Percentiles rank a stretch among this genome's conserved stretches.
Conservation (phyloP, 2,329 filamentous ascomycete genomes). For the Lasiodiplodia hormozganensis region DNA sequence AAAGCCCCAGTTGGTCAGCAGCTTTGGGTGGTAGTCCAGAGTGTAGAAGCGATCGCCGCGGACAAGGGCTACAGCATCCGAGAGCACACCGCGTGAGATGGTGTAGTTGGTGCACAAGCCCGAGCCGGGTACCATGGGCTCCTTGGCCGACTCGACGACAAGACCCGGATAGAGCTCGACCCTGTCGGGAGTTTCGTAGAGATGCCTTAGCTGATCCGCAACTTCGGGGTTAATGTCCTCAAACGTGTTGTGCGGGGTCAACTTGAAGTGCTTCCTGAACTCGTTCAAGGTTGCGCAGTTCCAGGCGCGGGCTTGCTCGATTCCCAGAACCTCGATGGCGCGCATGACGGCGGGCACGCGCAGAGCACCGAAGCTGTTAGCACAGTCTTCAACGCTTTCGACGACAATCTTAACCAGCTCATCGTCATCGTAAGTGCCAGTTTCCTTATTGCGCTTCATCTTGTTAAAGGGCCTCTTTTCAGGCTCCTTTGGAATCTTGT, state of each 20-base stretch:
- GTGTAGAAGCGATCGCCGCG: constrained; percentile 82
- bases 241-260: constrained; percentile 78
- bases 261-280: constrained; percentile 81
- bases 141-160: constrained; percentile 76
- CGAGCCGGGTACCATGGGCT: constrained; percentile 70
- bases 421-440: constrained; percentile 77
- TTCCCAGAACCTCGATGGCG: constrained; percentile 80
- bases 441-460: constrained; percentile 66
- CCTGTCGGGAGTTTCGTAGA: constrained; percentile 78
- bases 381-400: constrained; percentile 76
- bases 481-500: constrained; percentile 69
- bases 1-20: constrained; percentile 85
- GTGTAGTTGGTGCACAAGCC: constrained; percentile 80
- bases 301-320: constrained; percentile 78
- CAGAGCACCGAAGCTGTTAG: constrained; percentile 64
- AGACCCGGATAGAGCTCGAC: constrained; percentile 84
- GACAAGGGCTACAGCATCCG: constrained; percentile 79
- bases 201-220: constrained; percentile 63
- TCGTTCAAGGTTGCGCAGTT: constrained; percentile 81
- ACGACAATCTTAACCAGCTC: constrained; percentile 75
- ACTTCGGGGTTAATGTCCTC: constrained; percentile 83
- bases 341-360: constrained; percentile 78
- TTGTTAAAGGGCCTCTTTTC: constrained; percentile 71
- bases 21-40: constrained; percentile 71
- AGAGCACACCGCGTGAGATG: constrained; percentile 76